Evolutionary conservation across 768 basidiomycete species (phyloP), one percentile per base, ranked within the genome.

Genomic region (Strobilomyces dryophilus): DNA sequence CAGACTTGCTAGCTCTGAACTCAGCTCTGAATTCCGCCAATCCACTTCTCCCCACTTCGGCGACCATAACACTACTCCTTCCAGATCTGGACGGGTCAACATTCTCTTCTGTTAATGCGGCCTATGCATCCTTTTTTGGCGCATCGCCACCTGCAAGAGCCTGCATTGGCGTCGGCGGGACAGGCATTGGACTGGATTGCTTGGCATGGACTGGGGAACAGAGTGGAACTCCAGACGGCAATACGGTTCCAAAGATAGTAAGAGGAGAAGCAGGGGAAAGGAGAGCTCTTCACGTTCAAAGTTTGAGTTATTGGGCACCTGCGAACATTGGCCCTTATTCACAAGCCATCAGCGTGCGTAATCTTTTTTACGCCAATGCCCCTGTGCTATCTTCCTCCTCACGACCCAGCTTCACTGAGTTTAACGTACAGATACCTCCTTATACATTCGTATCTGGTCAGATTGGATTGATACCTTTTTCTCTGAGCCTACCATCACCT

Each of bases 321-420:
- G 97, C 97, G 10, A 99, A 98, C 67, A 98, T 99, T 50, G 97
- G 97, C 0, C 97, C 97, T 5, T 99, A 99, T 69, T 97, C 93
- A 5, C 97, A 99, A 71, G 89, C 92, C 2, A 81, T 98, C 58
- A 75, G 78, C 47, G 95, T 95, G 49, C 61, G 83, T 72, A 49
- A 40, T 46, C 24, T 24, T 57, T 40, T 21, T 42, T 26, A 1
- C 18, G 12, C 48, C 7, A 8, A 24, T 31, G 40, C 31, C 42
- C 29, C 17, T 31, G 7, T 7, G 15, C 4, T 36, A 17, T 7
- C 35, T 0, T 36, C 35, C 15, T 35, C 11, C 34, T 35, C 15
- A 12, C 14, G 14, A 24, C 39, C 6, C 47, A 15, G 24, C 24
- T 31, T n/a, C 20, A 27, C 17, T 3, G 21, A 40, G 26, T 54